Evolutionary conservation across 495 filamentous ascomycete genomes (phyloP).

Genomic region (Neurospora terricola): DNA sequence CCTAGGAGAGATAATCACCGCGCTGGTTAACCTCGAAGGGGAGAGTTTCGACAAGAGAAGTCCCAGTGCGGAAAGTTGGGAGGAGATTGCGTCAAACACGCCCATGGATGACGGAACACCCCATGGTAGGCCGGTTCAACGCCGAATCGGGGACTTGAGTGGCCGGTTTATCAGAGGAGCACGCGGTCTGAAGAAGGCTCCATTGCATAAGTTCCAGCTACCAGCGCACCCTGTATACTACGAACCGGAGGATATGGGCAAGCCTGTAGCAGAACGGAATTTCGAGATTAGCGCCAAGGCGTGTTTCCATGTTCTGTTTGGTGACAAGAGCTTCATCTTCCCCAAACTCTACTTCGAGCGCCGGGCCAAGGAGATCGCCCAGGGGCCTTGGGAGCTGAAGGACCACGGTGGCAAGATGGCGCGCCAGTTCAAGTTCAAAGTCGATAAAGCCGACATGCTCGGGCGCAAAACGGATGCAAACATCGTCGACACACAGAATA

Average conservation of each 20-base stretch:
- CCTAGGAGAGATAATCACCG: slow-evolving; percentile 35
- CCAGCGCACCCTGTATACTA: slow-evolving; percentile 75
- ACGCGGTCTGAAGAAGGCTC: slow-evolving; percentile 37
- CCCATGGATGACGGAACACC: slow-evolving; percentile 48
- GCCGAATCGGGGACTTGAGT: slow-evolving; percentile 41
- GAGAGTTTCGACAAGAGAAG: slow-evolving; percentile 48
- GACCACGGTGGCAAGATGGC: slow-evolving; percentile 55
- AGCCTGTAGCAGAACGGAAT: slow-evolving; percentile 57
- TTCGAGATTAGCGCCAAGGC: slow-evolving; percentile 88
- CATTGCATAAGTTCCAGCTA: slow-evolving; percentile 69
- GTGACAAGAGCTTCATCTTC: slow-evolving; percentile 89
- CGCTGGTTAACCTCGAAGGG: slow-evolving; percentile 49
- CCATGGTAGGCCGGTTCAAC: slow-evolving; percentile 28
- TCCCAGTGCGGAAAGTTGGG: slow-evolving; percentile 85
- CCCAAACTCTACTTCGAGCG: slow-evolving; percentile 83
- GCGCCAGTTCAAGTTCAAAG: slow-evolving; percentile 72
- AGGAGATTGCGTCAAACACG: slow-evolving; percentile 62
- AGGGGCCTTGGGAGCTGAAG: slow-evolving; percentile 69
- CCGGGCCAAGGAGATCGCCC: slow-evolving; percentile 67
- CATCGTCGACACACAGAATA: slow-evolving; percentile 75
- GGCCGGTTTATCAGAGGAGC: slow-evolving; percentile 32
- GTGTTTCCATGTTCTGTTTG: slow-evolving; percentile 90
- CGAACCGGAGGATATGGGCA: slow-evolving; percentile 69
- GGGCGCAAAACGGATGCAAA: slow-evolving; percentile 48
- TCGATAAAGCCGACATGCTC: slow-evolving; percentile 55